A percentile compares a stretch with the other conserved stretches of the same genome.
These are phyloP conservation scores for Xylona heveae DNA, from an alignment of 495 filamentous ascomycete species.

Conservation along the genomic window DNA sequence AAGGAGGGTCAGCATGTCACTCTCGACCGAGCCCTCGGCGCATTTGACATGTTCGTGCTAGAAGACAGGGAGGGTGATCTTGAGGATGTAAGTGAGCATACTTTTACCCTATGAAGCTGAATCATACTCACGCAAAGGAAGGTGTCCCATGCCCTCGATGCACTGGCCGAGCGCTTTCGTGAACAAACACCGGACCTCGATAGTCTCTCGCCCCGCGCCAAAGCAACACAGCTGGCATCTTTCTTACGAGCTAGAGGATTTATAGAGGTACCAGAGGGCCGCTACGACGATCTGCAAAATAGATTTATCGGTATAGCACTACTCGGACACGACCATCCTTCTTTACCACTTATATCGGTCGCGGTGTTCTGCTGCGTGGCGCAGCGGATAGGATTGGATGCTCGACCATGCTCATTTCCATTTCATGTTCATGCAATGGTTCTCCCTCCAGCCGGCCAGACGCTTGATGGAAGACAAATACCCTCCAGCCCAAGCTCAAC, in stretches of 20 bases:
- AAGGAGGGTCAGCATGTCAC: constrained; percentile 26
- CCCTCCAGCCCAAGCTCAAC: too few relatives aligned
- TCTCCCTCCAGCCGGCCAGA: constrained; percentile 29
- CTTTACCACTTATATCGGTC: constrained; percentile 58
- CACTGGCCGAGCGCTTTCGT: constrained; percentile 31
- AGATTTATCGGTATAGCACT: constrained; percentile 61
- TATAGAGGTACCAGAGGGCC: constrained; percentile 40
- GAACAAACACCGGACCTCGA: constrained; percentile 25
- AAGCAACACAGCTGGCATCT: constrained; percentile 39
- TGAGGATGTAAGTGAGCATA: constrained; percentile 33
- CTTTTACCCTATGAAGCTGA: background rate
- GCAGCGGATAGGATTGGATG: constrained; percentile 41
- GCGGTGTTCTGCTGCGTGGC: constrained; percentile 52
- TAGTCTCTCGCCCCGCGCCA: constrained; percentile 32
- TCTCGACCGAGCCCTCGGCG: constrained; percentile 54
- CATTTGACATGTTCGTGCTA: constrained; percentile 75
- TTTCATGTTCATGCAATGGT: constrained; percentile 63
- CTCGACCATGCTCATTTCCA: constrained; percentile 53
- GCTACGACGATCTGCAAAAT: constrained; percentile 63
- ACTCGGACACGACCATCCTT: constrained; percentile 36
- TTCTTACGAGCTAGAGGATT: constrained; percentile 46
- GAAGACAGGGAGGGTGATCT: constrained; percentile 47
- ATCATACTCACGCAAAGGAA: constrained; percentile 9
- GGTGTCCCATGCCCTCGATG: constrained; percentile 41
- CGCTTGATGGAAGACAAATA: constrained; percentile 35